Conservation (phyloP, 176 grass and related monocot genomes). For the Hsuehochloa calcarea region DNA sequence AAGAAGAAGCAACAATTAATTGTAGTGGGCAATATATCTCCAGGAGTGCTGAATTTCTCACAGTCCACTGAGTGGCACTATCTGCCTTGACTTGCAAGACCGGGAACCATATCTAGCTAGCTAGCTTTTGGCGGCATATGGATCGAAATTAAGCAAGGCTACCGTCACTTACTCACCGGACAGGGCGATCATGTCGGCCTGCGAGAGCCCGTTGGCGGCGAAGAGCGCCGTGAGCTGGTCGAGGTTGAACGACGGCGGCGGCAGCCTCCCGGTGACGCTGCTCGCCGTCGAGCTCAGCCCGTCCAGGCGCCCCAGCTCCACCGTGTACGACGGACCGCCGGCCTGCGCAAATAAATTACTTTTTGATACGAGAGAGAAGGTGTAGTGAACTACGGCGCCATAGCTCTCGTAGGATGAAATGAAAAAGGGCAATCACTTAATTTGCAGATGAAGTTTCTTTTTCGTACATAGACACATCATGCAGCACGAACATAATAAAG, state of each 20-base stretch:
- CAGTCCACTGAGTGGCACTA: no score
- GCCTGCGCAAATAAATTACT: constrained; percentile 31
- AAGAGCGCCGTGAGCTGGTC: constrained; percentile 73
- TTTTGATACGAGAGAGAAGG: background rate
- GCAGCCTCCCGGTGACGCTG: constrained; percentile 64
- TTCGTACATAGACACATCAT: no score
- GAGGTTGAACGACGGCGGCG: constrained; percentile 60
- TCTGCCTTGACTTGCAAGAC: no score
- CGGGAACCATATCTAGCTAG: background rate
- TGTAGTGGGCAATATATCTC: background rate
- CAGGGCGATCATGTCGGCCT: constrained; percentile 78
- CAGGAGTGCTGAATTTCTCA: background rate
- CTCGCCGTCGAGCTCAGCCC: constrained; percentile 72
- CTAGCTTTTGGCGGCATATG: no score
- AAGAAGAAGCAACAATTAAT: background rate
- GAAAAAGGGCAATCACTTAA: background rate
- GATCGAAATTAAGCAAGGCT: background rate
- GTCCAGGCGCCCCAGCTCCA: constrained; percentile 82
- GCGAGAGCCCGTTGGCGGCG: constrained; percentile 74
- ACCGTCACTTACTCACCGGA: constrained; percentile 42
- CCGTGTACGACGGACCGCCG: constrained; percentile 66
- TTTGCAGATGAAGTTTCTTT: no score
- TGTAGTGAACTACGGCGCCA: no score
- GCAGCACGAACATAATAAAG: no score
- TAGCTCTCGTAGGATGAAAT: no score